A percentile compares a stretch with the other conserved stretches of the same genome.
phyloP scores from a whole-genome alignment of 257 asterid genomes.

The Pogostemon cablin region DNA sequence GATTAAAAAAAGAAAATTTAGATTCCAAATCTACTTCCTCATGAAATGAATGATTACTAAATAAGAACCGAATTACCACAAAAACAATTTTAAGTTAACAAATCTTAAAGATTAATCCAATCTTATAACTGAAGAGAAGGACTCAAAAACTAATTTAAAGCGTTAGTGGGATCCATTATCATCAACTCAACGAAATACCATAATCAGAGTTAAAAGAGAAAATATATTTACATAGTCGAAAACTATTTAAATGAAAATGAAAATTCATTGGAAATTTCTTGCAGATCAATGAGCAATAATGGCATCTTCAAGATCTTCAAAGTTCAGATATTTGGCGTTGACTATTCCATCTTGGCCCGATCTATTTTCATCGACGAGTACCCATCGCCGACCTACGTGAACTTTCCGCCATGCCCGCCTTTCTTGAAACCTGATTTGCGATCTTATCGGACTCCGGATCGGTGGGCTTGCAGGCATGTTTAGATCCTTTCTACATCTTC shows the following conservation, averaged over 20 bases:
- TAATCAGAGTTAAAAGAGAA: neutral
- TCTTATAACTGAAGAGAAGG: too few species aligned
- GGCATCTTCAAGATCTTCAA: conserved; percentile 51
- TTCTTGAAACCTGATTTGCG: conserved; percentile 73
- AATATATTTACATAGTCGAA: neutral
- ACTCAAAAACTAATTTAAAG: neutral
- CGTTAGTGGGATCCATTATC: neutral
- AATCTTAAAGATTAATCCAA: too few species aligned
- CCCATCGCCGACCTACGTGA: conserved; percentile 86
- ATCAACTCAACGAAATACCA: neutral
- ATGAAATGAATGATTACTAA: too few species aligned
- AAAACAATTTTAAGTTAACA: too few species aligned
- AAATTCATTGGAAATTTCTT: neutral
- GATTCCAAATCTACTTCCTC: too few species aligned
- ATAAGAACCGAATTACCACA: too few species aligned
- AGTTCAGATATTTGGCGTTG: conserved; percentile 63
- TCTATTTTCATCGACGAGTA: conserved; percentile 61
- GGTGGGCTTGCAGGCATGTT: conserved; percentile 29
- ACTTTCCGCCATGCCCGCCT: conserved; percentile 88
- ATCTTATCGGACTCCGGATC: conserved; percentile 47
- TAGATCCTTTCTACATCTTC: conserved; percentile 34
- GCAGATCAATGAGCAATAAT: conserved; percentile 12
- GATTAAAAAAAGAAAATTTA: too few species aligned
- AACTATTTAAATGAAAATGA: neutral
- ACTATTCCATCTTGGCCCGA: conserved; percentile 38